These are phyloP conservation scores for Ophiostoma angusticollis DNA, from an alignment of 2,329 filamentous ascomycete species.

Conservation along the genomic window DNA sequence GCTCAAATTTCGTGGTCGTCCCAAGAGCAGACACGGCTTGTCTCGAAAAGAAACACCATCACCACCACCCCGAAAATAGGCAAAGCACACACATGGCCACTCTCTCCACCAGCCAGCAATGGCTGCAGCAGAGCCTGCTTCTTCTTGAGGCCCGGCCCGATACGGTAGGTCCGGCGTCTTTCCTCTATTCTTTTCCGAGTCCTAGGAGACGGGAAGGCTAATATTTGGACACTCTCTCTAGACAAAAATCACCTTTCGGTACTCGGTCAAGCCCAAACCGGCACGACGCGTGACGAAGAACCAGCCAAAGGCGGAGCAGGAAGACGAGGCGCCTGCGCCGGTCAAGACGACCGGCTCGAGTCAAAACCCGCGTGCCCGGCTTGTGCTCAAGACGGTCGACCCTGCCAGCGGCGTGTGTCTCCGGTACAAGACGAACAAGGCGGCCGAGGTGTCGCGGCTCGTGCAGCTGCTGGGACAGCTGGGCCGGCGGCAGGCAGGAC, in stretches of 20 bases:
- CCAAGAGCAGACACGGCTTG: no score
- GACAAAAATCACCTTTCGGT: slow-evolving; percentile 88
- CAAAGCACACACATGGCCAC: slow-evolving; percentile 58
- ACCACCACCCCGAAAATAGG: not conserved
- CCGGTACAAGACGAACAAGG: slow-evolving; percentile 86
- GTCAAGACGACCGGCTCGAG: slow-evolving; percentile 15
- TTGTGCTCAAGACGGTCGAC: slow-evolving; percentile 84
- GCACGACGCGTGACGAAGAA: slow-evolving; percentile 12
- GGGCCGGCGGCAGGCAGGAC: slow-evolving; percentile 53
- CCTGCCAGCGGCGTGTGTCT: slow-evolving; percentile 67
- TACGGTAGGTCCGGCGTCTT: slow-evolving; percentile 46
- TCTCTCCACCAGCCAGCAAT: slow-evolving; percentile 73
- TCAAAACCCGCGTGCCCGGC: slow-evolving; percentile 45
- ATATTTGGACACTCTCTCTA: slow-evolving; percentile 24
- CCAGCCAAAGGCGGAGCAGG: slow-evolving; percentile 15
- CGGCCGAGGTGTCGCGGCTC: slow-evolving; percentile 75
- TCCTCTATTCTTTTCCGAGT: not conserved
- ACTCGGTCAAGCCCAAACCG: slow-evolving; percentile 50
- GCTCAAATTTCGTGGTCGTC: no score
- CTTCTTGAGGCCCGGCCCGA: slow-evolving; percentile 77
- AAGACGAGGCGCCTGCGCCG: slow-evolving; percentile 16
- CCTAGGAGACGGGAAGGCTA: not conserved
- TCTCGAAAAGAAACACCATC: not conserved
- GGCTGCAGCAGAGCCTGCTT: slow-evolving; percentile 76
- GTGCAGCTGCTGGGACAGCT: slow-evolving; percentile 64